phyloP scores from a whole-genome alignment of 306 rosid species.

The Delonix regia region DNA sequence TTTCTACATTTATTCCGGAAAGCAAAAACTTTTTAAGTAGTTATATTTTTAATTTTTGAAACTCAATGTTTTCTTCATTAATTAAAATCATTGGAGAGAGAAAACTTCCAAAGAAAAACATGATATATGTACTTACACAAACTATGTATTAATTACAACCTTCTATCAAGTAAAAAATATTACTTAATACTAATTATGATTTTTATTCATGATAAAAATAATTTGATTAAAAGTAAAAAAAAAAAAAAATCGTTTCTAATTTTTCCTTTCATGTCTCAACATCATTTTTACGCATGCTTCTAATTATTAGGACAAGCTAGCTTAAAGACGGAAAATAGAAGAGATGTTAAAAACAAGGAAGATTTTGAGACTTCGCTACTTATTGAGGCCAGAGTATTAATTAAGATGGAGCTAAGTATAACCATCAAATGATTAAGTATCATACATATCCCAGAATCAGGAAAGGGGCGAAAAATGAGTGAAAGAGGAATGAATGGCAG shows the following conservation, averaged over 20 bases:
- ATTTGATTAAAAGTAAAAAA: no score
- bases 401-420: not conserved
- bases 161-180: not conserved
- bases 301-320: no score
- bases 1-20: not conserved
- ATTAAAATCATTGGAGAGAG: not conserved
- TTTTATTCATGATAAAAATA: not conserved
- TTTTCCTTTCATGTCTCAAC: no score
- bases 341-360: not conserved
- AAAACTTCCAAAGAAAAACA: not conserved
- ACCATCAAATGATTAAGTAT: not conserved
- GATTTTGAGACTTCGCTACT: not conserved
- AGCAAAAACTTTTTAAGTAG: not conserved
- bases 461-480: constrained; percentile 19
- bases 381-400: not conserved
- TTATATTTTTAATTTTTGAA: not conserved
- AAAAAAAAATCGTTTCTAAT: no score
- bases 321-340: not conserved
- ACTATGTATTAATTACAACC: not conserved
- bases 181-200: not conserved
- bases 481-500: constrained; percentile 34
- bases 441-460: not conserved
- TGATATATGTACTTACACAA: not conserved
- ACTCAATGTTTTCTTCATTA: not conserved
- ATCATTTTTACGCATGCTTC: not conserved